These are phyloP conservation scores for Didymella arachidicola DNA, from an alignment of 2,329 filamentous ascomycete genomes.

Conservation along the genomic window DNA sequence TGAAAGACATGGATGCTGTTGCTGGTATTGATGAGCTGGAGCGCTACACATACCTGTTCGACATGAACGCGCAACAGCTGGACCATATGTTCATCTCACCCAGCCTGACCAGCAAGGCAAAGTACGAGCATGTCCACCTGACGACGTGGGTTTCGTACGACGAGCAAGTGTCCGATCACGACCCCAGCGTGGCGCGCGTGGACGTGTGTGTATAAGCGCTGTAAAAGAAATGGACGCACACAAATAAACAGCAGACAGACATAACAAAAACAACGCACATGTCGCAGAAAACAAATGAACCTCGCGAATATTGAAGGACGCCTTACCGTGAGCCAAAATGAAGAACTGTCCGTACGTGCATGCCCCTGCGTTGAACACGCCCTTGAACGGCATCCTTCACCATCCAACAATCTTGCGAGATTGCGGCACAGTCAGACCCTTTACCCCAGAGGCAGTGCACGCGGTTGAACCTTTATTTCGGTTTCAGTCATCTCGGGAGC, in stretches of 20 bases:
- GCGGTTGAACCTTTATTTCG: slow-evolving; percentile 7
- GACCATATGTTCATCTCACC: slow-evolving; percentile 74
- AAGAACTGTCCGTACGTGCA: neutral
- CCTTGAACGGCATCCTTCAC: slow-evolving; percentile 14
- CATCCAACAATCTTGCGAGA: slow-evolving; percentile 12
- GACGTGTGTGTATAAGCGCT: slow-evolving; percentile 61
- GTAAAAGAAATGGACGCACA: neutral
- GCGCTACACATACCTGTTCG: slow-evolving; percentile 75
- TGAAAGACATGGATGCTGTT: slow-evolving; percentile 69
- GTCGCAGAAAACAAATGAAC: neutral
- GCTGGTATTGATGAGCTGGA: slow-evolving; percentile 62
- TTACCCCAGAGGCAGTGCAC: slow-evolving; percentile 17
- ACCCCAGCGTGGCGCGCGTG: slow-evolving; percentile 70
- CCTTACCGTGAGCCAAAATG: slow-evolving; percentile 6
- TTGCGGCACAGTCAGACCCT: slow-evolving; percentile 16
- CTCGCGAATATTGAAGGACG: slow-evolving; percentile 7
- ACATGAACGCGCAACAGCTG: slow-evolving; percentile 73
- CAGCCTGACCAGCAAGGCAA: slow-evolving; percentile 54
- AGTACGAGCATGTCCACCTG: slow-evolving; percentile 73
- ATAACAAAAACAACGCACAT: slow-evolving; percentile 7
- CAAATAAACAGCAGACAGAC: slow-evolving; percentile 1
- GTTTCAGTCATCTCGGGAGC: slow-evolving; percentile 12
- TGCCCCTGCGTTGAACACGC: slow-evolving; percentile 13
- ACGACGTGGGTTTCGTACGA: slow-evolving; percentile 68
- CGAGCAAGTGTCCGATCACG: slow-evolving; percentile 71